Base-by-base conservation (phyloP, 2,329 filamentous ascomycete species). In the Tolypocladium capitatum region DNA sequence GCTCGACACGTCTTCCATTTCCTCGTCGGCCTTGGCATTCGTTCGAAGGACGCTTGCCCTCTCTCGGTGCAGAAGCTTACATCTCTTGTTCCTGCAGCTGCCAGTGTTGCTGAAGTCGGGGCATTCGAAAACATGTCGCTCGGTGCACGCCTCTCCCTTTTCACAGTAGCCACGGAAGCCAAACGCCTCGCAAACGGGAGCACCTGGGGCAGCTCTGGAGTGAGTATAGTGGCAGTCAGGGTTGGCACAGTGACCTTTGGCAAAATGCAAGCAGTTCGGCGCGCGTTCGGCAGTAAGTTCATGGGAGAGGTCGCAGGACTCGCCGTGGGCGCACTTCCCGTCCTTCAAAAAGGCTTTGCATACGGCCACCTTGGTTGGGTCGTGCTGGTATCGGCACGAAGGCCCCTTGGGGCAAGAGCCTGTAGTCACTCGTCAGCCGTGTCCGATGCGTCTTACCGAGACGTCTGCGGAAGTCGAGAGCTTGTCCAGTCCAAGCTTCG, bases 101-200 rank as follows among this genome's bases (percentile, higher is more conserved):
- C 91, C 91, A 51, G 79, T 87, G 68, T 95, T 94, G 75, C 87
- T 86, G 72, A 94, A 96, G 64, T 94, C 86, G 52, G 92, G 91
- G 66, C 92, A 97, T 66, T 97, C 91, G 68, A 84, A 84, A 49
- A 91, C 84, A 70, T 98, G 92, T 51, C 89, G 84, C 53, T 92
- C 81, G 51, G 78, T 68, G 67, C 92, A 97, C 48, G 74, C 68
- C 48, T 76, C 75, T 51, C 91, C 92, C 63, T 85, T 86, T 52
- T 85, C 82, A 70, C 92, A 97, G 66, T 89, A 97, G 46, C 92
- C 91, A 60, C 90, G 77, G 47, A 81, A 79, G 28, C 86, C 91
- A 71, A 98, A 97, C 20, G 79, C 69, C 57, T 81, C 78, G 69
- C 92, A 98, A 43, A 96, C 86, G 30, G 77, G 81, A 45, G 90